phyloP scores from a whole-genome alignment of 148 eudicot genomes.

The Nepenthes gracilis region DNA sequence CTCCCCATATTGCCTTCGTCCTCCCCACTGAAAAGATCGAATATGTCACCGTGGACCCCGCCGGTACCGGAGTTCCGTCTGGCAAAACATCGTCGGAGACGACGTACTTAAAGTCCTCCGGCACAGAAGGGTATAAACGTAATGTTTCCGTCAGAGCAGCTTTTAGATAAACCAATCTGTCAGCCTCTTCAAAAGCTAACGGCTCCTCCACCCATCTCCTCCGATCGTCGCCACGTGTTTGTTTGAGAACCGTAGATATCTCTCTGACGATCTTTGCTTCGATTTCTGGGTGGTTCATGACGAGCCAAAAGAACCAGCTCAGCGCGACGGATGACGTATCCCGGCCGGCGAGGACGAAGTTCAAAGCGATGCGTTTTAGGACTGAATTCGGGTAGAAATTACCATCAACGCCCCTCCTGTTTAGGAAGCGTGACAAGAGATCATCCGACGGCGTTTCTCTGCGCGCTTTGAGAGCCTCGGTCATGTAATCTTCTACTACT shows the following conservation, averaged over 20 bases:
- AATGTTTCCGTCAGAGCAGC: slow-evolving; percentile 82
- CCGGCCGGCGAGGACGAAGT: slow-evolving; percentile 82
- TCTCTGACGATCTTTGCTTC: slow-evolving; percentile 53
- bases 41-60: slow-evolving; percentile 80
- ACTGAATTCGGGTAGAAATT: slow-evolving; percentile 34
- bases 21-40: slow-evolving; percentile 82
- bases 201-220: slow-evolving; percentile 51
- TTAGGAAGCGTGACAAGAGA: slow-evolving; percentile 65
- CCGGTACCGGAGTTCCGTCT: slow-evolving; percentile 58
- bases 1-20: slow-evolving; percentile 81
- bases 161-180: slow-evolving; percentile 57
- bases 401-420: slow-evolving; percentile 57
- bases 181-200: slow-evolving; percentile 67
- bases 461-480: slow-evolving; percentile 43
- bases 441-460: slow-evolving; percentile 54
- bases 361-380: slow-evolving; percentile 64
- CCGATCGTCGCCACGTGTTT: slow-evolving; percentile 49
- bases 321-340: slow-evolving; percentile 85
- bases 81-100: slow-evolving; percentile 70
- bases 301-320: slow-evolving; percentile 90
- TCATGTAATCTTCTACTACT: slow-evolving; percentile 61
- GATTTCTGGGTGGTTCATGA: slow-evolving; percentile 56
- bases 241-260: slow-evolving; percentile 28
- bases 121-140: slow-evolving; percentile 79
- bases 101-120: slow-evolving; percentile 72